phyloP scores from a whole-genome alignment of 805 yeast genomes.

The Saccharomycopsis olivae region DNA sequence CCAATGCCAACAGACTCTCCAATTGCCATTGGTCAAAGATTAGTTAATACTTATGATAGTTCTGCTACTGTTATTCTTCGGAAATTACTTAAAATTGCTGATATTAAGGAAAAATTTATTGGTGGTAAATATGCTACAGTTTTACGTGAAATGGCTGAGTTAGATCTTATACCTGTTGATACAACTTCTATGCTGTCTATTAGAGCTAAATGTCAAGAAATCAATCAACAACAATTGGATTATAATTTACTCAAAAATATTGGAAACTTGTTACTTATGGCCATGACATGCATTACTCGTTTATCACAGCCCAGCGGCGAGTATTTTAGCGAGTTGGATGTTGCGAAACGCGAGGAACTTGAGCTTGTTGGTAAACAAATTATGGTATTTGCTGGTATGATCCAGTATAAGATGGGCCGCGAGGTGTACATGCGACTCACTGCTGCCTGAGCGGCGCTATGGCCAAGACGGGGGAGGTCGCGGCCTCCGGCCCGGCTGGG shows the following conservation, averaged over 20 bases:
- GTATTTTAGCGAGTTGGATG: no score
- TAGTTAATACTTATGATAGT: constrained; percentile 39
- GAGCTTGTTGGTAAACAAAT: constrained; percentile 68
- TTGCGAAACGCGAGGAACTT: no score
- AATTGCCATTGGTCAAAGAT: constrained; percentile 29
- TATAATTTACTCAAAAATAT: constrained; percentile 68
- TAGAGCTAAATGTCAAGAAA: constrained; percentile 60
- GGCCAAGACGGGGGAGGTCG: no score
- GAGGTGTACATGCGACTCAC: constrained; percentile 42
- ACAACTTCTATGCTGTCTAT: constrained; percentile 42
- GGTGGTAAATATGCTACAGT: constrained; percentile 48
- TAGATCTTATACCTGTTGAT: constrained; percentile 58
- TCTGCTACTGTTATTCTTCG: constrained; percentile 57
- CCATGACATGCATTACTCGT: constrained; percentile 70
- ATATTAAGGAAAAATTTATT: constrained; percentile 52
- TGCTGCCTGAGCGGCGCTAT: background rate
- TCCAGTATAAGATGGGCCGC: constrained; percentile 82
- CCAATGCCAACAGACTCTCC: constrained; percentile 29
- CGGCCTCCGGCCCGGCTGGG: no score
- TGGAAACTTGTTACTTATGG: constrained; percentile 69
- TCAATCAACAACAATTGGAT: constrained; percentile 38
- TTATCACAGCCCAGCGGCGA: no score
- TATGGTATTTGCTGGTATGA: constrained; percentile 92
- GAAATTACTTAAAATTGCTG: constrained; percentile 53
- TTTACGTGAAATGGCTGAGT: constrained; percentile 40